Percentiles rank a stretch among this genome's conserved stretches.
phyloP scores from a whole-genome alignment of 306 rosid genomes.

The Aeschynomene evenia region DNA sequence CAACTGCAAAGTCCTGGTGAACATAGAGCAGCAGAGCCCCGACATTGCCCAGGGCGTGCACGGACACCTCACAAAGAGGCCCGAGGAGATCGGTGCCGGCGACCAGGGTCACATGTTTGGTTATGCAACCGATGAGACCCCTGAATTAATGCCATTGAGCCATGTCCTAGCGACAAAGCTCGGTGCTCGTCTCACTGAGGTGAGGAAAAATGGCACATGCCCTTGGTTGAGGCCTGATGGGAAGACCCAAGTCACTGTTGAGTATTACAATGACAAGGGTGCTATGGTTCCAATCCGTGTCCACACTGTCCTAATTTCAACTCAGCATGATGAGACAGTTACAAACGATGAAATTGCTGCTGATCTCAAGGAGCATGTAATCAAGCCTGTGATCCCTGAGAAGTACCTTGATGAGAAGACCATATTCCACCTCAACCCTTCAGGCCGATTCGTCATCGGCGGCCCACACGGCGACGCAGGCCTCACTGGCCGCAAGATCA shows the following conservation, averaged over 20 bases:
- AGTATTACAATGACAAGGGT: conserved; percentile 48
- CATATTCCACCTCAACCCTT: conserved; percentile 47
- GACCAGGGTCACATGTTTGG: conserved; percentile 54
- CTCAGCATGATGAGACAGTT: conserved; percentile 52
- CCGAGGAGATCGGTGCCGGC: conserved; percentile 47
- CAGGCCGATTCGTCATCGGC: conserved; percentile 48
- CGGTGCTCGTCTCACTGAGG: conserved; percentile 44
- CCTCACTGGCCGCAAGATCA: conserved; percentile 50
- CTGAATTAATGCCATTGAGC: conserved; percentile 46
- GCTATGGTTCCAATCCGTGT: conserved; percentile 48
- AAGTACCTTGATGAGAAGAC: conserved; percentile 51
- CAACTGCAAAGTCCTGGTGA: conserved; percentile 45
- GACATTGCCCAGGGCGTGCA: conserved; percentile 51
- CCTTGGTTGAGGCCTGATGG: conserved; percentile 55
- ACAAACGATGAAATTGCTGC: conserved; percentile 46
- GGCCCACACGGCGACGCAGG: conserved; percentile 54
- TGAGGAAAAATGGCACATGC: conserved; percentile 45
- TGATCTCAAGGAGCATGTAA: conserved; percentile 47
- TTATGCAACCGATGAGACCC: conserved; percentile 47
- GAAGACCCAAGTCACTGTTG: conserved; percentile 48
- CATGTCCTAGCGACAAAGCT: conserved; percentile 53
- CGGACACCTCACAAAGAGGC: conserved; percentile 41
- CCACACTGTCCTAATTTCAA: conserved; percentile 45
- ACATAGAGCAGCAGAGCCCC: conserved; percentile 51
- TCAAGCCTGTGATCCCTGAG: conserved; percentile 50